A percentile compares a stretch with the other conserved stretches of the same genome.
phyloP scores from a whole-genome alignment of 352 stramenopile genomes.

The Pythium rishiriense region DNA sequence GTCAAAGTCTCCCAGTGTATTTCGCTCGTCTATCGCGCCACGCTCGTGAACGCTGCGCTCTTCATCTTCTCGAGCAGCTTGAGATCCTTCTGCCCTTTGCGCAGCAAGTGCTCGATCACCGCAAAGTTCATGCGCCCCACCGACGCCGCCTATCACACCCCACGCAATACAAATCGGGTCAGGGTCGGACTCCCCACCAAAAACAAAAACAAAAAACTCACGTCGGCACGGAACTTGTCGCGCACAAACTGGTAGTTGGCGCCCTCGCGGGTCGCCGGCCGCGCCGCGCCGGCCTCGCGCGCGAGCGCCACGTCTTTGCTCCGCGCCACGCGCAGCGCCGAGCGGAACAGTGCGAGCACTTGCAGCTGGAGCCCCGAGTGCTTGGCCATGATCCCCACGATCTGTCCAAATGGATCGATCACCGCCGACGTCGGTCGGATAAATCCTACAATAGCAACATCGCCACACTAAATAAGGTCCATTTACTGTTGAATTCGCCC shows the following conservation, averaged over 20 bases:
- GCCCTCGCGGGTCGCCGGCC: background rate
- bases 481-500: background rate
- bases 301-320: slow-evolving; percentile 49
- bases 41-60: slow-evolving; percentile 48
- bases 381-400: slow-evolving; percentile 16
- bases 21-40: slow-evolving; percentile 31
- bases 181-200: background rate
- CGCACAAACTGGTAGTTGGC: slow-evolving; percentile 61
- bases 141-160: slow-evolving; percentile 35
- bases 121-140: slow-evolving; percentile 76
- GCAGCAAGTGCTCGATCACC: slow-evolving; percentile 84
- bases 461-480: background rate
- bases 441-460: slow-evolving; percentile 10
- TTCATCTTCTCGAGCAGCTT: slow-evolving; percentile 80
- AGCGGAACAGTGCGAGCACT: slow-evolving; percentile 74
- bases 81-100: slow-evolving; percentile 81
- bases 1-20: no score
- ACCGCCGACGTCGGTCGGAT: slow-evolving; percentile 12
- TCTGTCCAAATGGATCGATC: slow-evolving; percentile 4
- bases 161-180: background rate
- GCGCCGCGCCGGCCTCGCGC: slow-evolving; percentile 19
- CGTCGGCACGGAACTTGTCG: slow-evolving; percentile 75
- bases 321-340: slow-evolving; percentile 52
- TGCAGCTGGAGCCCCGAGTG: slow-evolving; percentile 82
- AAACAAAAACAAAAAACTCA: slow-evolving; percentile 23